Evolutionary conservation across 1,284 basidiomycete species (phyloP), one percentile per base, ranked within the genome.

Genomic region (Sanghuangporus sanghuang): DNA sequence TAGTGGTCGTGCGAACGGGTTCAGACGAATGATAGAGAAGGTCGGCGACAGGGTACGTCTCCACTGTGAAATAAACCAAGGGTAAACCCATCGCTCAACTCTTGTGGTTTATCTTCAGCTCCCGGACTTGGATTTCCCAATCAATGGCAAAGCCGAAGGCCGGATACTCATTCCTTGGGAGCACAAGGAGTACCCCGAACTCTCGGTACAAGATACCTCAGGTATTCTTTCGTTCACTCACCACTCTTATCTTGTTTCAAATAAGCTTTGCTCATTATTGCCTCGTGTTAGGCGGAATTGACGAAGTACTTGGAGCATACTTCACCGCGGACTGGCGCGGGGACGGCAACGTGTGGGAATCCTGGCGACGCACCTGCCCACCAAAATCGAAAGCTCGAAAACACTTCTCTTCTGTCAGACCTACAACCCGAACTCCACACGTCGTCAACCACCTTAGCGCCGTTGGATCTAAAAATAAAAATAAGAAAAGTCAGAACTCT

Each of bases 61-160:
- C 6, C 52, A 46, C 40, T 49, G 23, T 57, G n/a, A 16, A 16
- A 61, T 42, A 59, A 57, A 46, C 12, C 44, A 18, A 46, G 44
- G 9, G 44, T 46, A 16, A n/a, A 46, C n/a, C 21, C 21, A 62
- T 42, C 48, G 50, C 50, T 56, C 40, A 59, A 49, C 53, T 69
- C 27, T 32, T 27, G 53, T 68, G 38, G 69, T 48, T 64, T 69
- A 38, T 32, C 67, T 69, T 50, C 72, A 94, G 84, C 81, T 97
- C 2, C 94, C 94, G 9, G 85, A 96, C 77, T 88, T 97, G 85
- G 90, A 95, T 69, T 89, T 97, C 69, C 86, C 95, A 0, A 86
- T 97, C 76, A 97, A 97, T 70, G 86, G 92, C 46, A 92, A 90
- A 77, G 89, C 94, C 0, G 95, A 98, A 76, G 93, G 94, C 12